These are phyloP conservation scores for Eruca vesicaria DNA, from an alignment of 441 rosid species.

Conservation along the genomic window DNA sequence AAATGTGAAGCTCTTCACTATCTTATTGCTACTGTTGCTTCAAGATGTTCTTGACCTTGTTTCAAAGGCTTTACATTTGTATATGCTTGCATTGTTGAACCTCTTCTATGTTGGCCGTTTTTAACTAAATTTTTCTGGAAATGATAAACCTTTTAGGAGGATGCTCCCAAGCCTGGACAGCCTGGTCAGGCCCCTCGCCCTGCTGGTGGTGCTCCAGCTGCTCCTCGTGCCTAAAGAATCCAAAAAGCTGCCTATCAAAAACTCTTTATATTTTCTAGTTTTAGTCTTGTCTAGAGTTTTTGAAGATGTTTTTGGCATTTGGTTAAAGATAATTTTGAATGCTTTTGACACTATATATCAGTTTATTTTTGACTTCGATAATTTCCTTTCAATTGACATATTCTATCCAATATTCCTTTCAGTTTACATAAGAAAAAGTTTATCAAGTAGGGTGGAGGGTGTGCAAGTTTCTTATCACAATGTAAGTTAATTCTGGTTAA, in stretches of 20 bases:
- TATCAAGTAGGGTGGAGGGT: no score
- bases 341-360: constrained; percentile 10
- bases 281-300: constrained; percentile 20
- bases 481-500: no score
- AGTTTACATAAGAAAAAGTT: no score
- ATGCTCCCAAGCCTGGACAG: constrained; percentile 55
- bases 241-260: neutral
- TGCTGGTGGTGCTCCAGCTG: constrained; percentile 44
- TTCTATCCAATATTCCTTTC: no score
- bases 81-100: neutral
- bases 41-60: neutral
- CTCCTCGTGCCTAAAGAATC: constrained; percentile 44
- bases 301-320: constrained; percentile 18
- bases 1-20: neutral
- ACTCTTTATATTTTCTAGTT: constrained; percentile 6
- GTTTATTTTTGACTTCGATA: constrained; percentile 5
- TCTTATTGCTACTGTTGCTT: neutral
- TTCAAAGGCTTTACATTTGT: neutral
- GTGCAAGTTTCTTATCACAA: no score
- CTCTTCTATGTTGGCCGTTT: neutral
- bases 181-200: constrained; percentile 47
- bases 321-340: constrained; percentile 4
- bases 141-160: constrained; percentile 40
- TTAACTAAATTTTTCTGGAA: neutral
- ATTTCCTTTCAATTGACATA: neutral